Conservation (phyloP, 768 basidiomycete genomes). For the Boletellus ananiceps region DNA sequence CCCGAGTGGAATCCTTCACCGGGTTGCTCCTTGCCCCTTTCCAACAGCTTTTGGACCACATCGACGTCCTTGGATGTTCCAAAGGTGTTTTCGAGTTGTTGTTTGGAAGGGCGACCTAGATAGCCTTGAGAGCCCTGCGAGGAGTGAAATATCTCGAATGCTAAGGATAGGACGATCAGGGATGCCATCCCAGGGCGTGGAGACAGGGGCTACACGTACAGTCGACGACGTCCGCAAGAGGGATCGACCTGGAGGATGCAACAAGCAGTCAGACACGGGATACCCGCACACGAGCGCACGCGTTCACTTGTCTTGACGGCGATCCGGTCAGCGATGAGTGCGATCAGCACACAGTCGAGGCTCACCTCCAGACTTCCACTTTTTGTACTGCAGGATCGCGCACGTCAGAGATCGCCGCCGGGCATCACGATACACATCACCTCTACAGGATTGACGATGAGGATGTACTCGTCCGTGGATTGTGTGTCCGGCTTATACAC, state of each 20-base stretch:
- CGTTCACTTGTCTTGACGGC: slow-evolving; percentile 60
- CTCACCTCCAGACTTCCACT: slow-evolving; percentile 79
- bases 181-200: not conserved
- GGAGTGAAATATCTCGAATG: slow-evolving; percentile 68
- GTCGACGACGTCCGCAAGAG: slow-evolving; percentile 75
- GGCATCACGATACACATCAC: slow-evolving; percentile 35
- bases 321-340: slow-evolving; percentile 8
- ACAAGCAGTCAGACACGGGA: slow-evolving; percentile 11
- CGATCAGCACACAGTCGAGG: slow-evolving; percentile 1
- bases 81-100: slow-evolving; percentile 75
- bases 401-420: slow-evolving; percentile 5
- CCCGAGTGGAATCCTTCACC: slow-evolving; percentile 41
- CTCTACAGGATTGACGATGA: slow-evolving; percentile 63
- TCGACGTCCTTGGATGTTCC: slow-evolving; percentile 61
- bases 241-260: slow-evolving; percentile 48
- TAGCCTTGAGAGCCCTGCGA: slow-evolving; percentile 75
- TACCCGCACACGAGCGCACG: not conserved
- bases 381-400: slow-evolving; percentile 50
- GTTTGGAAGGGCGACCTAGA: slow-evolving; percentile 70
- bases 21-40: slow-evolving; percentile 57
- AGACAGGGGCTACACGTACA: slow-evolving; percentile 42
- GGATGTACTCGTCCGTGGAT: slow-evolving; percentile 66
- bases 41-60: slow-evolving; percentile 53
- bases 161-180: slow-evolving; percentile 31
- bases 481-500: slow-evolving; percentile 76